Conservation (phyloP, 805 yeast genomes). For the Vanderwaltozyma tropicalis region DNA sequence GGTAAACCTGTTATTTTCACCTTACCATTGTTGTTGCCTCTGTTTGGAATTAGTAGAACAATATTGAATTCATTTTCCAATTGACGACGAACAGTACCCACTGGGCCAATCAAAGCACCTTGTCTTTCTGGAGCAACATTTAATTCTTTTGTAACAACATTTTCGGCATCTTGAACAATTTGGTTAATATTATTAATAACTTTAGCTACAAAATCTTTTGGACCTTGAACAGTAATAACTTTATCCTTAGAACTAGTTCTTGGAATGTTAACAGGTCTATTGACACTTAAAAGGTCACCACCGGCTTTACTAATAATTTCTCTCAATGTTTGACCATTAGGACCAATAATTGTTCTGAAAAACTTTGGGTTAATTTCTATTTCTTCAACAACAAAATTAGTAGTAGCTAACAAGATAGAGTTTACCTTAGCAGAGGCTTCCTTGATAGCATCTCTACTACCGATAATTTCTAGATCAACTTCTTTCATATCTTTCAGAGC, state of each 20-base stretch:
- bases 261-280: constrained; percentile 45
- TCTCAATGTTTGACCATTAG: constrained; percentile 61
- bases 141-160: constrained; percentile 39
- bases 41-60: constrained; percentile 55
- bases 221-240: constrained; percentile 61
- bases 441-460: constrained; percentile 67
- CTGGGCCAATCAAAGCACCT: constrained; percentile 68
- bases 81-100: constrained; percentile 62
- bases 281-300: constrained; percentile 36
- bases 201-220: constrained; percentile 58
- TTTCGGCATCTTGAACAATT: constrained; percentile 56
- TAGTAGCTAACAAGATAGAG: constrained; percentile 51
- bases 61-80: constrained; percentile 63
- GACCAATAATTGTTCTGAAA: constrained; percentile 69
- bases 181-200: constrained; percentile 51
- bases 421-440: constrained; percentile 57
- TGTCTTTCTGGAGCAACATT: constrained; percentile 65
- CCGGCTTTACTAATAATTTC: constrained; percentile 74
- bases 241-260: constrained; percentile 49
- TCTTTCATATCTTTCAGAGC: constrained; percentile 38
- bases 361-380: constrained; percentile 63
- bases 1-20: constrained; percentile 57
- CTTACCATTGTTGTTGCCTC: constrained; percentile 37
- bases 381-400: constrained; percentile 47
- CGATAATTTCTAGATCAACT: constrained; percentile 60